Conservation (phyloP, 495 filamentous ascomycete genomes). For the Wilcoxina mikolae region DNA sequence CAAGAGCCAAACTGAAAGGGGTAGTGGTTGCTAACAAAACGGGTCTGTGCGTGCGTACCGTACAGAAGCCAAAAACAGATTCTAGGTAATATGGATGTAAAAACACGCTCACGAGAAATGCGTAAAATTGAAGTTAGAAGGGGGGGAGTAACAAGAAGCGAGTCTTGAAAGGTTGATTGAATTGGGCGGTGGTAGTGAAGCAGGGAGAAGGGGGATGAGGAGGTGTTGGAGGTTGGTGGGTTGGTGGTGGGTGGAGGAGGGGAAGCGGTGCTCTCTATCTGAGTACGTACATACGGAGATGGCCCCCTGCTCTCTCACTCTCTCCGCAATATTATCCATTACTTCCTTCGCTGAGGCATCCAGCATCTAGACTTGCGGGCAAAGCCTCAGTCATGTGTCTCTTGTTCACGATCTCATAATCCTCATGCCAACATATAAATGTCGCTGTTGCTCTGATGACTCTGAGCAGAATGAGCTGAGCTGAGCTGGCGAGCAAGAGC, state of each 20-base stretch:
- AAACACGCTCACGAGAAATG: not conserved
- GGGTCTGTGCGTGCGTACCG: not conserved
- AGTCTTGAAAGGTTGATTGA: not conserved
- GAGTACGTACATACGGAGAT: not conserved
- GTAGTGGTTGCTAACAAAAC: not conserved
- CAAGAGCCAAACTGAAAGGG: slow-evolving; percentile 1
- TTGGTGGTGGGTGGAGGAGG: not conserved
- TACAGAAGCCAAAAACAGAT: not conserved
- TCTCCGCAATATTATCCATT: no score
- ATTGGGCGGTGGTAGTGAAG: not conserved
- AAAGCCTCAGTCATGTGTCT: no score
- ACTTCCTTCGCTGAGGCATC: no score
- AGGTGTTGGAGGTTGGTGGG: not conserved
- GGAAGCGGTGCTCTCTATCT: not conserved
- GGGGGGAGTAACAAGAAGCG: not conserved
- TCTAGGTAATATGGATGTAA: not conserved
- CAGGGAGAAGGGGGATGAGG: not conserved
- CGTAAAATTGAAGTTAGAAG: not conserved
- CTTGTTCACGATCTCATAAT: no score
- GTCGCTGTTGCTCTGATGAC: no score
- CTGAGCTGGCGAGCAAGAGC: no score
- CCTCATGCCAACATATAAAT: no score
- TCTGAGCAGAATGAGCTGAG: no score
- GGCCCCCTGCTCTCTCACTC: no score
- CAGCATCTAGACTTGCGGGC: no score